Conservation (phyloP, 169 alveolate species). For the Plasmodium knowlesi region DNA sequence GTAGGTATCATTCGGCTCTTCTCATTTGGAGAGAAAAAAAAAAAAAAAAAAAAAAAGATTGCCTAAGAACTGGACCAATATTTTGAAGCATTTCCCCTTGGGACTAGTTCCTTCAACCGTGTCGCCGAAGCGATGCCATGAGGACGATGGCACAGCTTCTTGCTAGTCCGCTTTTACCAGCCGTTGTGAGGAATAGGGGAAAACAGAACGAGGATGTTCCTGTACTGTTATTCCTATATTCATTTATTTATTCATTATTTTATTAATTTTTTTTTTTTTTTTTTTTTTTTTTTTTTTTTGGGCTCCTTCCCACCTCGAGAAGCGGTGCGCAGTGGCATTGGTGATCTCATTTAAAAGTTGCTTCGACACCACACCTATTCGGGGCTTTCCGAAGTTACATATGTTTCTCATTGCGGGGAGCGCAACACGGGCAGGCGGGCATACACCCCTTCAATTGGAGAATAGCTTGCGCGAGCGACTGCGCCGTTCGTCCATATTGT, state of each 20-base stretch:
- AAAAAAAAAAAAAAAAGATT: neutral
- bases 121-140: neutral
- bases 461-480: neutral
- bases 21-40: neutral
- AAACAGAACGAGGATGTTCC: neutral
- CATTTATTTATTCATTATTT: no score
- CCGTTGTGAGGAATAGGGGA: neutral
- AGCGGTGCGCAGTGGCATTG: neutral
- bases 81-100: neutral
- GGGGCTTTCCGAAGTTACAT: neutral
- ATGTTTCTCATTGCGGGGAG: neutral
- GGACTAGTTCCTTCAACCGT: neutral
- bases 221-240: neutral
- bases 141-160: neutral
- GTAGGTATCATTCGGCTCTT: neutral
- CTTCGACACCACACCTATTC: neutral
- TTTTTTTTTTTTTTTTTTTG: no score
- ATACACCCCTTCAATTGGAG: neutral
- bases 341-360: neutral
- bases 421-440: neutral
- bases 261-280: no score
- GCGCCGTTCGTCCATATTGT: neutral
- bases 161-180: neutral
- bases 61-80: neutral
- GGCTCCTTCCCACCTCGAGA: neutral